Evolutionary conservation across 306 rosid species (phyloP).

Genomic region (Oemleria cerasiformis): DNA sequence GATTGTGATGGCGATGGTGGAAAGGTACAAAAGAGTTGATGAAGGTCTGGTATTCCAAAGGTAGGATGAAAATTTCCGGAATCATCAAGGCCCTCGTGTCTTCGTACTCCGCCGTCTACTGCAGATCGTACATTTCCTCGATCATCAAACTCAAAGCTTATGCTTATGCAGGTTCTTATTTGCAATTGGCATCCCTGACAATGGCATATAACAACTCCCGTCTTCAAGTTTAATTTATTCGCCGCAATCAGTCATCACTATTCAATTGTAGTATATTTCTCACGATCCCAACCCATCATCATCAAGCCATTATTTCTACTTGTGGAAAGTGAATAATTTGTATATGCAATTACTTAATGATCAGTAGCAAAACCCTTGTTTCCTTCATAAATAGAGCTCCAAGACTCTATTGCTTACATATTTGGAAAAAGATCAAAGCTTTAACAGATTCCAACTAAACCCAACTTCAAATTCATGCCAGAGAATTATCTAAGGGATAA

Average conservation of each 20-base stretch:
- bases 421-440: constrained; percentile 25
- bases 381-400: constrained; percentile 68
- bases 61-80: constrained; percentile 83
- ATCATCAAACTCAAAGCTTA: constrained; percentile 36
- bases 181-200: constrained; percentile 38
- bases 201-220: constrained; percentile 31
- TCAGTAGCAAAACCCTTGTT: constrained; percentile 49
- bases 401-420: constrained; percentile 62
- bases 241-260: constrained; percentile 49
- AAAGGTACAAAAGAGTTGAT: constrained; percentile 32
- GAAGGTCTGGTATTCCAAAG: constrained; percentile 61
- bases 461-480: constrained; percentile 37
- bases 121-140: constrained; percentile 81
- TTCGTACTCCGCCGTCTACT: constrained; percentile 50
- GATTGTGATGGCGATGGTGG: constrained; percentile 21
- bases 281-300: constrained; percentile 71
- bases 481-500: neutral
- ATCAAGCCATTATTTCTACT: constrained; percentile 40
- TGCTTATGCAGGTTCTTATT: constrained; percentile 38
- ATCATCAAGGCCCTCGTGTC: constrained; percentile 67
- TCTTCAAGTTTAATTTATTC: constrained; percentile 51
- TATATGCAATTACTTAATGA: constrained; percentile 41
- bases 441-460: constrained; percentile 20
- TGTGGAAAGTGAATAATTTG: constrained; percentile 41
- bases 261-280: constrained; percentile 41